Percentiles rank a stretch among this genome's conserved stretches.
Evolutionary conservation across 169 alveolate genomes (phyloP).

Genomic region (Condylostoma magnum): DNA sequence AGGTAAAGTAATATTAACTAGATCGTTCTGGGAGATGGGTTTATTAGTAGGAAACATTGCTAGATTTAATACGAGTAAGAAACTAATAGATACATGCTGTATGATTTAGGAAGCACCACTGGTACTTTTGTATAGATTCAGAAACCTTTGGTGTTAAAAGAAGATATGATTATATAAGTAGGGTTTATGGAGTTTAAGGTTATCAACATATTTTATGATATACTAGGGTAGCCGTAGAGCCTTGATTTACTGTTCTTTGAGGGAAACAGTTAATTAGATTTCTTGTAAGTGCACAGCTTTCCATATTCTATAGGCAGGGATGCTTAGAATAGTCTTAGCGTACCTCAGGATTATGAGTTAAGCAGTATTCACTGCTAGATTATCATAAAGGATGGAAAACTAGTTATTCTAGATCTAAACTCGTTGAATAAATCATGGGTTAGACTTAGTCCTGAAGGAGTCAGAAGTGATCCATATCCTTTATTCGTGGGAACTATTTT

Average conservation of each 20-base stretch:
- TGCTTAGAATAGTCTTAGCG: constrained; percentile 35
- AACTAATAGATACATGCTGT: constrained; percentile 28
- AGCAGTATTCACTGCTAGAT: constrained; percentile 47
- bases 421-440: constrained; percentile 58
- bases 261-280: constrained; percentile 47
- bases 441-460: constrained; percentile 57
- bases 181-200: constrained; percentile 58
- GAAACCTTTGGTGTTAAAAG: constrained; percentile 28
- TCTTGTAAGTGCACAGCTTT: constrained; percentile 21
- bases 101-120: constrained; percentile 55
- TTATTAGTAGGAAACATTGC: constrained; percentile 53
- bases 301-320: constrained; percentile 54
- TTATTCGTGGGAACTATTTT: constrained; percentile 37
- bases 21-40: constrained; percentile 53
- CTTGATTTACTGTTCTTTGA: constrained; percentile 47
- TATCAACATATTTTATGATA: constrained; percentile 23
- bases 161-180: constrained; percentile 54
- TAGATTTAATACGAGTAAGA: constrained; percentile 23
- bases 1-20: constrained; percentile 50
- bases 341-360: constrained; percentile 51
- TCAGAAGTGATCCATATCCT: constrained; percentile 28
- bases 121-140: constrained; percentile 57
- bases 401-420: constrained; percentile 45
- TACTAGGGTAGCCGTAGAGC: background rate
- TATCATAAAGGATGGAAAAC: constrained; percentile 28